A percentile compares a stretch with the other conserved stretches of the same genome.
Conservation (phyloP, 176 grass and related monocot species). For the Cenchrus americanus region DNA sequence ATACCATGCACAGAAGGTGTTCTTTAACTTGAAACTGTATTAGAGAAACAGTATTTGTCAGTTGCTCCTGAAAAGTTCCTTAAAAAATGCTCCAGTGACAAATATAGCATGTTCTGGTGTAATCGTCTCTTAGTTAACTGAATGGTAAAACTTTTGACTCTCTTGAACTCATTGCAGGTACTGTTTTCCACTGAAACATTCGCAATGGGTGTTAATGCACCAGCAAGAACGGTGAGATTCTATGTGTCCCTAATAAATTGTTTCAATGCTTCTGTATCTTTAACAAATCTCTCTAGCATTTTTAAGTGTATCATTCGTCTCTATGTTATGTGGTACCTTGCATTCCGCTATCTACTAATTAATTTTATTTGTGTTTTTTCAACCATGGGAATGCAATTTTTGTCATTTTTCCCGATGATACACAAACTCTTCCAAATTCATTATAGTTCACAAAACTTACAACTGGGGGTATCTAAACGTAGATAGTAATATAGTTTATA, state of each 20-base stretch:
- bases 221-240: slow-evolving; percentile 83
- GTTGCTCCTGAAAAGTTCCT: background rate
- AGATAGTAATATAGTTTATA: background rate
- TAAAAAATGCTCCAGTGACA: background rate
- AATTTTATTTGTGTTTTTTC: slow-evolving; percentile 13
- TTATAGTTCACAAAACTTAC: background rate
- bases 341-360: background rate
- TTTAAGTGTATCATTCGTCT: background rate
- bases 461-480: background rate
- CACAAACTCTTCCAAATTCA: background rate
- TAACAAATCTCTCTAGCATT: background rate
- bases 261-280: slow-evolving; percentile 30
- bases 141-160: slow-evolving; percentile 15
- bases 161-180: slow-evolving; percentile 66
- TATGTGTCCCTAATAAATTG: slow-evolving; percentile 27
- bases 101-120: slow-evolving; percentile 26
- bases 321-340: background rate
- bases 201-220: slow-evolving; percentile 99
- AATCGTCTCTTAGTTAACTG: slow-evolving; percentile 11
- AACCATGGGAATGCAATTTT: slow-evolving; percentile 16
- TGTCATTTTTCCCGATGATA: background rate
- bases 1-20: background rate
- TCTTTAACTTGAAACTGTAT: slow-evolving; percentile 16
- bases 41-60: background rate
- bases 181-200: slow-evolving; percentile 98